Conservation (phyloP, 441 rosid genomes). For the Arabidopsis lyrata region DNA sequence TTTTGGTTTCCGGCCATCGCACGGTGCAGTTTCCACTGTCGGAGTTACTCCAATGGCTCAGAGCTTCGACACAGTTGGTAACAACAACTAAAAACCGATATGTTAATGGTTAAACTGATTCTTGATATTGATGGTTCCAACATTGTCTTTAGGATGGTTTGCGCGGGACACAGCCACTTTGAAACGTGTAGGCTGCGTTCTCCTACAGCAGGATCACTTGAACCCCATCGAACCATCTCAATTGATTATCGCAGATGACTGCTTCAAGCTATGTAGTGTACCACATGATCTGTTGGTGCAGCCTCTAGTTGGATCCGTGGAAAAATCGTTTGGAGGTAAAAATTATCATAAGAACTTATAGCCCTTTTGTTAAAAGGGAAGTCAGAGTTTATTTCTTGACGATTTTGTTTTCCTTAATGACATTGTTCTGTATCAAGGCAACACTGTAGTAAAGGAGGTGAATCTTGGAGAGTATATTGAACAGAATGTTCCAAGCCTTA, state of each 20-base stretch:
- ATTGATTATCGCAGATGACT: constrained; percentile 73
- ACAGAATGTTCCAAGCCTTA: constrained; percentile 72
- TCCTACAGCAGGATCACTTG: constrained; percentile 58
- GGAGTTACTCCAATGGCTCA: constrained; percentile 94
- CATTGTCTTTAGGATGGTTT: constrained; percentile 66
- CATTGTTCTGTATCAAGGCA: constrained; percentile 49
- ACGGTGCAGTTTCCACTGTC: constrained; percentile 56
- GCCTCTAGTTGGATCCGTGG: constrained; percentile 64
- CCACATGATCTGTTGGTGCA: constrained; percentile 56
- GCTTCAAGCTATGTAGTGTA: constrained; percentile 73
- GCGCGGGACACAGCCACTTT: constrained; percentile 48
- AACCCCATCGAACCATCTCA: constrained; percentile 51
- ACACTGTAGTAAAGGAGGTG: constrained; percentile 52
- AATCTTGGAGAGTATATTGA: constrained; percentile 68
- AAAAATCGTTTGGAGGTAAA: constrained; percentile 72
- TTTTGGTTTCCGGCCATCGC: constrained; percentile 88
- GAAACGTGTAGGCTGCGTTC: constrained; percentile 68
- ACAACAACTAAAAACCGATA: constrained; percentile 27
- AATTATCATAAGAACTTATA: constrained; percentile 20
- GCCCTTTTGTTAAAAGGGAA: constrained; percentile 1
- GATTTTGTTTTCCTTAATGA: constrained; percentile 12
- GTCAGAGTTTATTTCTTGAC: neutral
- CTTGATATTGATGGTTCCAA: constrained; percentile 12
- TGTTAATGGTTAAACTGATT: neutral
- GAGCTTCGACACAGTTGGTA: constrained; percentile 95